Evolutionary conservation across 2,329 filamentous ascomycete genomes (phyloP), one percentile per base, ranked within the genome.

Genomic region (Fusarium torreyae): DNA sequence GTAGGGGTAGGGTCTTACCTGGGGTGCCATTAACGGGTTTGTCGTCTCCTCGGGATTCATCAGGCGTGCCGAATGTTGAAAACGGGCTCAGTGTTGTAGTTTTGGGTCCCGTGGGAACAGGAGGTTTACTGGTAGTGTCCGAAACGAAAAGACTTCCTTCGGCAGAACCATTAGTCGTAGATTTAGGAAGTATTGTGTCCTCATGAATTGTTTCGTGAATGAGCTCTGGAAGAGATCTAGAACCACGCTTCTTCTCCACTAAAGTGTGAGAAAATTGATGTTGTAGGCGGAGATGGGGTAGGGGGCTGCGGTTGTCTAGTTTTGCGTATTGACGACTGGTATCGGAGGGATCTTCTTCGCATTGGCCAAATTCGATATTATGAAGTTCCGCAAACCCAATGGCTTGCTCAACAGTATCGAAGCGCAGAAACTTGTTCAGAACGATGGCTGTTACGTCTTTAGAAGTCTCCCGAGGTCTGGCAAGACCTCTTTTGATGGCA

Each of bases 391-490:
- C 88, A 77, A 93, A 90, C 1, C 85, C 82, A 17, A 91, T 83
- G 10, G 92, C 90, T 60, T 94, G 89, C 33, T 86, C 79, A 57
- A 91, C 85, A 0, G 86, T 88, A 66, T 93, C 92, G 68, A 93
- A 94, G 17, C 84, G 82, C n/a, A 91, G 80, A 64, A 87, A 86
- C 10, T 78, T 79, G 72, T 89, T 89, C 26, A 91, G 77, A 7
- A 83, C 83, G 1, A 81, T 76, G 1, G 88, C 83, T 1, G 88
- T 90, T 45, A 91, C 84, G 66, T 91, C 89, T 68, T 86, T 88
- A 4, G 88, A 84, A 7, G 85, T 82, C 52, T 86, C 85, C 62
- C 87, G 83, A 24, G 86, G 86, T 58, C 88, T 84, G 3, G 86
- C 82, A 65, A 89, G 87, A 2, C 86, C 83, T 56, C 80, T 83